Conservation (phyloP, 2,329 filamentous ascomycete species). For the Basipetospora chlamydospora region DNA sequence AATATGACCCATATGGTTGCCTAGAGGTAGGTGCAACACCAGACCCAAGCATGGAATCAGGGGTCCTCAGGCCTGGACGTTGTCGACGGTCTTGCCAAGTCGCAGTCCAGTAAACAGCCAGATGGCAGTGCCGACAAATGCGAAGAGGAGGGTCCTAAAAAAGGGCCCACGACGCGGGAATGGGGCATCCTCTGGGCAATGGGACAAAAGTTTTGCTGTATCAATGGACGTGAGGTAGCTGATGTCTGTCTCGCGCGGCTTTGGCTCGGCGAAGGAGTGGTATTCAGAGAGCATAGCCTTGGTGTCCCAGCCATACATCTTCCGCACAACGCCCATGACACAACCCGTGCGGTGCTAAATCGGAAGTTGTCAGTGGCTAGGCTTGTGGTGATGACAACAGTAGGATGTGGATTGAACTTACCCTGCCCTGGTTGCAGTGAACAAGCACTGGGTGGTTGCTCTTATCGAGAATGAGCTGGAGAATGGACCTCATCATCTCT, state of each 20-base stretch:
- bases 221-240: constrained; percentile 41
- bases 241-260: constrained; percentile 44
- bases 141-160: constrained; percentile 26
- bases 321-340: constrained; percentile 67
- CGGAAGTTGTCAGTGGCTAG: no score
- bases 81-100: constrained; percentile 10
- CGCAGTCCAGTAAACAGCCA: constrained; percentile 26
- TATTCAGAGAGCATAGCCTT: constrained; percentile 59
- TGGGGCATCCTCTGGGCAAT: not conserved
- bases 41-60: no score
- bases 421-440: constrained; percentile 87
- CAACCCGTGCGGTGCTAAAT: constrained; percentile 73
- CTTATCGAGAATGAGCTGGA: constrained; percentile 56
- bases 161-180: constrained; percentile 18
- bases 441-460: constrained; percentile 68
- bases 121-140: constrained; percentile 24
- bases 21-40: no score
- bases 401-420: constrained; percentile 24
- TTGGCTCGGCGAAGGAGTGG: constrained; percentile 45
- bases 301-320: constrained; percentile 53
- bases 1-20: not conserved
- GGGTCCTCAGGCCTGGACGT: no score
- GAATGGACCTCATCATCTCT: constrained; percentile 53
- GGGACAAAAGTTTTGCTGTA: constrained; percentile 12
- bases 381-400: no score